Evolutionary conservation across 768 basidiomycete species (phyloP).

Genomic region (Calocera viscosa): DNA sequence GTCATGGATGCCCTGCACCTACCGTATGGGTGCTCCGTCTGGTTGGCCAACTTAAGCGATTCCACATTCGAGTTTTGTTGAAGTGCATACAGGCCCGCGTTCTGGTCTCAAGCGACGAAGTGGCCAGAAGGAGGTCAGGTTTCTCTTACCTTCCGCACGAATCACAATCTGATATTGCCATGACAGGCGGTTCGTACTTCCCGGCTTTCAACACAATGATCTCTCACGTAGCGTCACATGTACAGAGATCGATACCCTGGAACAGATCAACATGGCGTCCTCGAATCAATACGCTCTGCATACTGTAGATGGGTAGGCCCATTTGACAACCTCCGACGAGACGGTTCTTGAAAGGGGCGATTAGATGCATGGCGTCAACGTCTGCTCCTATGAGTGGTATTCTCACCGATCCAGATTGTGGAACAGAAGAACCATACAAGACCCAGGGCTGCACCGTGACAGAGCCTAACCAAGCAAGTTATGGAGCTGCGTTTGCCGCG

Average conservation of each 20-base stretch:
- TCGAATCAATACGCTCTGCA: background rate
- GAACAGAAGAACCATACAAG: slow-evolving; percentile 42
- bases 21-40: slow-evolving; percentile 56
- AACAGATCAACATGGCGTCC: slow-evolving; percentile 5
- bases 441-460: slow-evolving; percentile 42
- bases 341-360: background rate
- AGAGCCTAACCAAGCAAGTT: slow-evolving; percentile 43
- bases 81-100: slow-evolving; percentile 55
- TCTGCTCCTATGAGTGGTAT: slow-evolving; percentile 14
- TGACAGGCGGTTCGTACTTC: background rate
- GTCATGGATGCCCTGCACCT: slow-evolving; percentile 52
- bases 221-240: background rate
- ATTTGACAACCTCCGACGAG: background rate
- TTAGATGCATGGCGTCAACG: background rate
- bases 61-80: background rate
- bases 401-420: slow-evolving; percentile 31
- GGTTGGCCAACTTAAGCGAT: slow-evolving; percentile 34
- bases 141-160: background rate
- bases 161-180: background rate
- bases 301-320: background rate
- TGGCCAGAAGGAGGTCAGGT: slow-evolving; percentile 37
- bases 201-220: background rate
- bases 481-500: slow-evolving; percentile 52
- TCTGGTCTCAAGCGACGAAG: slow-evolving; percentile 42
- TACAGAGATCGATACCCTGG: slow-evolving; percentile 8